Evolutionary conservation across 1,284 basidiomycete genomes (phyloP).

Genomic region (Trametes sp.): DNA sequence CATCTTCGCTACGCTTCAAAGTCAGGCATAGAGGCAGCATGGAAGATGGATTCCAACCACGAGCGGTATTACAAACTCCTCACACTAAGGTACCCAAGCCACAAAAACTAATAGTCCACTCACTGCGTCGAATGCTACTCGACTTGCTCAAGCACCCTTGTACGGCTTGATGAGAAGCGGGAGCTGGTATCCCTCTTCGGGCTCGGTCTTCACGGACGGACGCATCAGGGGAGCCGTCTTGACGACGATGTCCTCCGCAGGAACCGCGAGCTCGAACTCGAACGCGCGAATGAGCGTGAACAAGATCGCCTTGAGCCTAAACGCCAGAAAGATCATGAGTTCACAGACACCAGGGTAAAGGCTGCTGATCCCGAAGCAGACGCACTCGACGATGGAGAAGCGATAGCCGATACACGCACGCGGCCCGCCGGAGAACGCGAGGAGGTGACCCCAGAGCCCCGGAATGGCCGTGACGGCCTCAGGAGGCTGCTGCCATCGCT

Average conservation of each 20-base stretch:
- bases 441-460: slow-evolving; percentile 61
- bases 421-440: slow-evolving; percentile 67
- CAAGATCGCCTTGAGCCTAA: slow-evolving; percentile 59
- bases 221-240: slow-evolving; percentile 24
- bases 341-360: slow-evolving; percentile 29
- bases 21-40: too few relatives aligned
- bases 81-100: too few relatives aligned
- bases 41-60: too few relatives aligned
- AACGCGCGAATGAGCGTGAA: slow-evolving; percentile 65
- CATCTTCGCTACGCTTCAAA: too few relatives aligned
- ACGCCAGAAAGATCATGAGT: slow-evolving; percentile 47
- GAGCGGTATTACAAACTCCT: too few relatives aligned
- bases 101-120: too few relatives aligned
- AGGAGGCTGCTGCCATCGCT: slow-evolving; percentile 61
- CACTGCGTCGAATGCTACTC: too few relatives aligned
- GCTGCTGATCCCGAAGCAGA: background rate
- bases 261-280: slow-evolving; percentile 59
- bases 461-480: slow-evolving; percentile 55
- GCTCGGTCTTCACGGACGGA: slow-evolving; percentile 24
- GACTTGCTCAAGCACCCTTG: slow-evolving; percentile 5
- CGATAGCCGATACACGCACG: slow-evolving; percentile 73
- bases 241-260: slow-evolving; percentile 36
- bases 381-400: slow-evolving; percentile 71
- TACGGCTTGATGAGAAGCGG: slow-evolving; percentile 35
- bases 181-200: slow-evolving; percentile 28